Conservation (phyloP, 768 basidiomycete genomes). For the Ephemerocybe angulata region DNA sequence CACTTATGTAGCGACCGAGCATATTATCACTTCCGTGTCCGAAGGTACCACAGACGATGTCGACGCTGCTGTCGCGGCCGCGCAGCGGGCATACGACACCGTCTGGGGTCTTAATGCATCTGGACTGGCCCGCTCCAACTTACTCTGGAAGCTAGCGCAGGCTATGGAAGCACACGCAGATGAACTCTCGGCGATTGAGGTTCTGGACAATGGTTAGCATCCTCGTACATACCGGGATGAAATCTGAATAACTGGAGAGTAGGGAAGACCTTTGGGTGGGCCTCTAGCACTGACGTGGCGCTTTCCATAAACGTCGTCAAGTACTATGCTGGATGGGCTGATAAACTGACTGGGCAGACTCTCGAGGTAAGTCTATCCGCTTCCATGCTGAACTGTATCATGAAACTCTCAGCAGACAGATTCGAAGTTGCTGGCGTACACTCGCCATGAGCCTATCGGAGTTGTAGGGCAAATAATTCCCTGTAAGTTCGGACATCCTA, state of each 20-base stretch:
- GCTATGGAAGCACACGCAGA: conserved; percentile 25
- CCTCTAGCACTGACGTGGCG: not conserved
- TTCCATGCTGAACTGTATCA: not conserved
- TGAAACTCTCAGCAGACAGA: conserved; percentile 35
- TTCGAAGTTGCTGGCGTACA: conserved; percentile 57
- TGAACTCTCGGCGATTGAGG: conserved; percentile 28
- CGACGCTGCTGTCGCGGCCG: conserved; percentile 61
- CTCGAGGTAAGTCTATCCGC: conserved; percentile 6
- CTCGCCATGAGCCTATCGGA: conserved; percentile 62
- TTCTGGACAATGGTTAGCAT: conserved; percentile 41
- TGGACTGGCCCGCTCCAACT: conserved; percentile 31
- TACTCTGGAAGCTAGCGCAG: conserved; percentile 30
- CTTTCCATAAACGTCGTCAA: conserved; percentile 31
- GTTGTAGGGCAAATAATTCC: conserved; percentile 56
- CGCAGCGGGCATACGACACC: conserved; percentile 50
- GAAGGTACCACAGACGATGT: conserved; percentile 41
- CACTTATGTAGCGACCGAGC: conserved; percentile 53
- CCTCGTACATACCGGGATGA: not conserved
- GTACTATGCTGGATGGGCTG: conserved; percentile 60
- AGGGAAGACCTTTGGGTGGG: conserved; percentile 14
- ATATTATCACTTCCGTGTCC: conserved; percentile 46
- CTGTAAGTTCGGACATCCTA: conserved; percentile 62
- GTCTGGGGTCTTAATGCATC: conserved; percentile 63
- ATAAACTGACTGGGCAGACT: conserved; percentile 35
- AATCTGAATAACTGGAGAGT: not conserved